A percentile compares a stretch with the other conserved stretches of the same genome.
phyloP scores from a whole-genome alignment of 2,329 filamentous ascomycete genomes.

The Venturia aucupariae region DNA sequence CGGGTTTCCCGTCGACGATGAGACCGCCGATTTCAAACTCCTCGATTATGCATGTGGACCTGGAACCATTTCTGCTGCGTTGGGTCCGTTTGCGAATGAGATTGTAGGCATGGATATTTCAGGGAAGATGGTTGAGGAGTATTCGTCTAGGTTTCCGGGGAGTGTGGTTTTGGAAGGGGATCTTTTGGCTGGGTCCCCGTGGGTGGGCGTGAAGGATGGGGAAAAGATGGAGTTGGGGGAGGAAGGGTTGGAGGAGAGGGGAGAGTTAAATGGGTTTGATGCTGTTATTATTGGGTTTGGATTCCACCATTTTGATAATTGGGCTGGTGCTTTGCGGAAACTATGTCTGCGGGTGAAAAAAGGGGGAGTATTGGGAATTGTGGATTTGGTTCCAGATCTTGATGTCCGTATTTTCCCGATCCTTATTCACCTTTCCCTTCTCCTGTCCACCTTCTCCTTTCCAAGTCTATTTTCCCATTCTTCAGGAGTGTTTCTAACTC shows the following conservation, averaged over 20 bases:
- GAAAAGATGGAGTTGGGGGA: background rate
- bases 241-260: background rate
- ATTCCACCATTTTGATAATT: constrained; percentile 12
- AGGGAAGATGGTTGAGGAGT: background rate
- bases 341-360: constrained; percentile 7
- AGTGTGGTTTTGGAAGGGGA: background rate
- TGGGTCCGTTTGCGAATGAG: background rate
- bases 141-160: background rate
- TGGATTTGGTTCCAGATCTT: constrained; percentile 5
- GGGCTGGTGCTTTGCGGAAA: background rate
- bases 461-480: background rate
- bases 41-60: constrained; percentile 14
- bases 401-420: background rate
- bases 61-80: constrained; percentile 6
- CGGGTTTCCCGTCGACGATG: background rate
- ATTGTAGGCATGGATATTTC: constrained; percentile 4
- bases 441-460: background rate
- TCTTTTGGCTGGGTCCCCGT: background rate
- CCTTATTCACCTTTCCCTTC: background rate
- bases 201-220: background rate
- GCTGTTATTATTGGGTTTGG: constrained; percentile 8
- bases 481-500: background rate
- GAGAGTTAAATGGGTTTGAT: background rate
- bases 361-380: constrained; percentile 10
- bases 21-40: background rate